Conservation (phyloP, 2,329 filamentous ascomycete genomes). For the Aureobasidium subglaciale region DNA sequence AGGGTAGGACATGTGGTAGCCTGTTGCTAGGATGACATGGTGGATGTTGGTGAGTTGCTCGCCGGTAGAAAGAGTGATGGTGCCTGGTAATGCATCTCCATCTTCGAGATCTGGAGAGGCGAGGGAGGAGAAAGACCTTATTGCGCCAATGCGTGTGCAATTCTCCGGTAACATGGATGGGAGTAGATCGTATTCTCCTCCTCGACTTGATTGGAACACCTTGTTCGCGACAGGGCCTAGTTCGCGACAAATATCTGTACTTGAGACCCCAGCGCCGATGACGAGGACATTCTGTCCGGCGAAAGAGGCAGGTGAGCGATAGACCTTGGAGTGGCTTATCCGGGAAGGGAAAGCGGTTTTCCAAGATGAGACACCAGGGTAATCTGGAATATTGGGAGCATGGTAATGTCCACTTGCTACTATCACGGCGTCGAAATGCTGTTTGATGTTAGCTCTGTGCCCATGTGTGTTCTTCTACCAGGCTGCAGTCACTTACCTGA, state of each 20-base stretch:
- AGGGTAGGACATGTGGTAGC: slow-evolving; percentile 61
- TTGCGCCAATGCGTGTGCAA: slow-evolving; percentile 45
- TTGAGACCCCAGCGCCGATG: slow-evolving; percentile 50
- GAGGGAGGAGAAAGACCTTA: slow-evolving; percentile 37
- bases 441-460: slow-evolving; percentile 10
- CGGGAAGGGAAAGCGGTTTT: slow-evolving; percentile 40
- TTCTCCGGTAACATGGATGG: slow-evolving; percentile 47
- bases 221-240: slow-evolving; percentile 38
- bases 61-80: slow-evolving; percentile 48
- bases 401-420: slow-evolving; percentile 52
- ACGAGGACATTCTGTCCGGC: slow-evolving; percentile 51
- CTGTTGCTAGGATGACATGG: slow-evolving; percentile 57
- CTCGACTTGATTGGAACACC: slow-evolving; percentile 51
- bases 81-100: slow-evolving; percentile 34
- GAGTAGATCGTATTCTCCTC: slow-evolving; percentile 54
- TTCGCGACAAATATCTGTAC: slow-evolving; percentile 48
- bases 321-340: slow-evolving; percentile 47
- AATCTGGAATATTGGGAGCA: slow-evolving; percentile 42
- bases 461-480: background rate
- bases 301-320: slow-evolving; percentile 41
- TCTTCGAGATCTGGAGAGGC: background rate
- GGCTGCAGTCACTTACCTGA: too few species aligned
- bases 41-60: slow-evolving; percentile 50
- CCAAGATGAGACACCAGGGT: slow-evolving; percentile 41
- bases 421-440: slow-evolving; percentile 45